These are phyloP conservation scores for Colletotrichum sp. DNA, from an alignment of 2,329 filamentous ascomycete genomes.

Conservation along the genomic window DNA sequence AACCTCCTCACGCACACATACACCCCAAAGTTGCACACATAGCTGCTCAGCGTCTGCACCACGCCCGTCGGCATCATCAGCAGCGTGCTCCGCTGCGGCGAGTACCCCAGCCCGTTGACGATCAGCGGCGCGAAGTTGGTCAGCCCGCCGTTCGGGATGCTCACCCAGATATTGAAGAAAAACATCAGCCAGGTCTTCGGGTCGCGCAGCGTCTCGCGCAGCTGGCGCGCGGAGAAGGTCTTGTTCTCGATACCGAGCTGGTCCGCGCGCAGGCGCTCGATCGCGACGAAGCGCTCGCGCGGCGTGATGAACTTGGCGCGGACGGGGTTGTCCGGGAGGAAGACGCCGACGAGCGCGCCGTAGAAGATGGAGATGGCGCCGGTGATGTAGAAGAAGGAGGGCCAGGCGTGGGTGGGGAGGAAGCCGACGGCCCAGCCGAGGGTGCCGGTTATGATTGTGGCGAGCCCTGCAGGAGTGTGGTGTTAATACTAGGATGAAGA, in stretches of 20 bases:
- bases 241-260: slow-evolving; percentile 62
- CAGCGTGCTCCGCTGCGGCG: neutral
- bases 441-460: slow-evolving; percentile 23
- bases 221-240: slow-evolving; percentile 31
- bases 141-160: neutral
- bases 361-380: slow-evolving; percentile 41
- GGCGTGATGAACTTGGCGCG: slow-evolving; percentile 52
- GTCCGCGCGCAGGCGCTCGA: slow-evolving; percentile 53
- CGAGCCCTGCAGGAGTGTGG: no score
- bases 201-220: neutral
- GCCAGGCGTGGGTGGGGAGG: neutral
- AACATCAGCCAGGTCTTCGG: neutral
- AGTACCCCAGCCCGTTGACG: neutral
- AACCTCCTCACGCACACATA: neutral
- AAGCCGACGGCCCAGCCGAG: slow-evolving; percentile 23
- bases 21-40: neutral
- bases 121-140: neutral
- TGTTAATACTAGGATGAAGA: no score
- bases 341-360: slow-evolving; percentile 58
- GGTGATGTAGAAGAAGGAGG: slow-evolving; percentile 27
- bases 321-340: slow-evolving; percentile 58
- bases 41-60: neutral
- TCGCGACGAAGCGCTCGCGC: slow-evolving; percentile 50
- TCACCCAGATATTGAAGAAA: neutral
- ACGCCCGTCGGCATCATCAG: neutral